Conservation (phyloP, 257 asterid genomes). For the Solanum piurae region DNA sequence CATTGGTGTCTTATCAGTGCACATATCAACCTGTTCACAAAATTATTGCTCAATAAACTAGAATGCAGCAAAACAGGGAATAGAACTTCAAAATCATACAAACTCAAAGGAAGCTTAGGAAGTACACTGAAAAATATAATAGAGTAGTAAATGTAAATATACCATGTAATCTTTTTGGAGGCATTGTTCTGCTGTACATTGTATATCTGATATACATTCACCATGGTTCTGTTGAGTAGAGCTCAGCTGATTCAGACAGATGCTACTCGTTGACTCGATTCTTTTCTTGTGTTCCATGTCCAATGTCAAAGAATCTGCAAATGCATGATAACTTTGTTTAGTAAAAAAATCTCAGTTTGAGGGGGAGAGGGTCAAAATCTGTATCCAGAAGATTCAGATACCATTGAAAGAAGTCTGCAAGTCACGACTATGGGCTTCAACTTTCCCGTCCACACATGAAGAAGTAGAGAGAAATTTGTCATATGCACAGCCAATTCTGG, state of each 20-base stretch:
- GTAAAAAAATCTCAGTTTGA: background rate
- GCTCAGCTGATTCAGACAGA: conserved; percentile 38
- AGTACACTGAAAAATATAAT: background rate
- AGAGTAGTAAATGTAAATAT: background rate
- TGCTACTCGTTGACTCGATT: conserved; percentile 20
- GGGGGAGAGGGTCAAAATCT: background rate
- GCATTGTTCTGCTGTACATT: conserved; percentile 45
- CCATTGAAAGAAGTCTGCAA: conserved; percentile 38
- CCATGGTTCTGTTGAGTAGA: conserved; percentile 27
- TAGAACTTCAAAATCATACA: background rate
- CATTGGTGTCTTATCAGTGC: conserved; percentile 41
- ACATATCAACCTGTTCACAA: conserved; percentile 48
- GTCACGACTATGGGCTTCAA: conserved; percentile 19
- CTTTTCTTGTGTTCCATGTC: conserved; percentile 42
- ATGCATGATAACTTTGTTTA: background rate
- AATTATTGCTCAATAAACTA: background rate
- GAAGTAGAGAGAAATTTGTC: conserved; percentile 36
- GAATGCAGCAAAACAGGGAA: background rate
- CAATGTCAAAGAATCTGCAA: conserved; percentile 46
- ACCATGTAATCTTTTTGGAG: conserved; percentile 59
- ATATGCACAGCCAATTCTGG: conserved; percentile 29
- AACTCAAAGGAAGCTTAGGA: background rate
- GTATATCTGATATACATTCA: conserved; percentile 34
- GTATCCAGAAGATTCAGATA: conserved; percentile 6
- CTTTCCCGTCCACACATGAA: conserved; percentile 27